These are phyloP conservation scores for Saccharomyces kudriavzevii DNA, from an alignment of 805 yeast genomes.

Conservation along the genomic window DNA sequence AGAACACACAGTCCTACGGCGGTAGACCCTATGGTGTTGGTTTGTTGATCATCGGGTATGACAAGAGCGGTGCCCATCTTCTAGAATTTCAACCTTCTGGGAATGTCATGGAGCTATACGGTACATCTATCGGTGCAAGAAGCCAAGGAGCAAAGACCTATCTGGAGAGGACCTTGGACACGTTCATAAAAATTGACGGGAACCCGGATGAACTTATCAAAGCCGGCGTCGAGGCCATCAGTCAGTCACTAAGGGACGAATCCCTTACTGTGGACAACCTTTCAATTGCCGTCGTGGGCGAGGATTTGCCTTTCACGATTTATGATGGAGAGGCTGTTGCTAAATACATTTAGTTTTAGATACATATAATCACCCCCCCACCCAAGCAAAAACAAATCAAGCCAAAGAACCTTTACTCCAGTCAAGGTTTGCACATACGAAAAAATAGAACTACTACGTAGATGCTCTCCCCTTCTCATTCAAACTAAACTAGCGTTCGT, in stretches of 20 bases:
- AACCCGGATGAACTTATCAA: slow-evolving; percentile 67
- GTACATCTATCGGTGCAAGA: slow-evolving; percentile 96
- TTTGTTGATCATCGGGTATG: slow-evolving; percentile 78
- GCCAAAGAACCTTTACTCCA: not conserved
- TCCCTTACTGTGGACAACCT: slow-evolving; percentile 80
- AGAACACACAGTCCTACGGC: slow-evolving; percentile 91
- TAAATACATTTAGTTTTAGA: slow-evolving; percentile 24
- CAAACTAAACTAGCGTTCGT: not conserved
- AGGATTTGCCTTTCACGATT: slow-evolving; percentile 61
- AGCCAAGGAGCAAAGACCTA: slow-evolving; percentile 98
- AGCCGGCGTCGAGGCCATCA: slow-evolving; percentile 80
- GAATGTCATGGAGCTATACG: slow-evolving; percentile 79
- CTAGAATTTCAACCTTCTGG: slow-evolving; percentile 96
- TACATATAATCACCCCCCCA: not conserved
- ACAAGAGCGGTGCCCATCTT: slow-evolving; percentile 88
- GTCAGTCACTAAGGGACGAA: slow-evolving; percentile 93
- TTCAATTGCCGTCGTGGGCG: slow-evolving; percentile 87
- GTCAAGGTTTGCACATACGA: not conserved
- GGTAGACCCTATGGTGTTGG: slow-evolving; percentile 99
- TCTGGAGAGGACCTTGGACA: slow-evolving; percentile 75
- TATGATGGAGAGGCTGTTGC: slow-evolving; percentile 79
- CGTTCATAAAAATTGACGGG: slow-evolving; percentile 45
- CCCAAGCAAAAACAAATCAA: not conserved
- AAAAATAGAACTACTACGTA: not conserved
- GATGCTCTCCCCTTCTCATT: not conserved